A percentile compares a stretch with the other conserved stretches of the same genome.
Evolutionary conservation across 2,329 filamentous ascomycete species (phyloP).

Genomic region (Sordariomycetes sp.): DNA sequence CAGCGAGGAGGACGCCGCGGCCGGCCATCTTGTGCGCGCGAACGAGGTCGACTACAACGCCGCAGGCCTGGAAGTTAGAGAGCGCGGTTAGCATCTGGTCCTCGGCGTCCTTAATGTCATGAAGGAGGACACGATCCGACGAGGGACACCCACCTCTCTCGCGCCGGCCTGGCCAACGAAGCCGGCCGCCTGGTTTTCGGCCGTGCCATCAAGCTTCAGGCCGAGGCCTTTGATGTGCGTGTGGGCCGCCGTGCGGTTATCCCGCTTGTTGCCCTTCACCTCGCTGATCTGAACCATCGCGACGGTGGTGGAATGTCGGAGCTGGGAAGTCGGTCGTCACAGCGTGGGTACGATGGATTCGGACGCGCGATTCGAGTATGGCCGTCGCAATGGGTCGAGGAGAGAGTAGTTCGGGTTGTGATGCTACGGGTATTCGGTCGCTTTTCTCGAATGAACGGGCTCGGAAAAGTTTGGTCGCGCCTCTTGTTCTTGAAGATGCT

Average conservation of each 20-base stretch:
- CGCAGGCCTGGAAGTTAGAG: constrained; percentile 57
- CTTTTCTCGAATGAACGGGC: not conserved
- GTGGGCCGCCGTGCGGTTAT: constrained; percentile 91
- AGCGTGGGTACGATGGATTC: not conserved
- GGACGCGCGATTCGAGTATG: not conserved
- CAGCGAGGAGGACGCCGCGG: constrained; percentile 81
- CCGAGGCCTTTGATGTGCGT: constrained; percentile 96
- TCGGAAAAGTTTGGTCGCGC: not conserved
- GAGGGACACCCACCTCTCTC: constrained; percentile 56
- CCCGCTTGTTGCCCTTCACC: constrained; percentile 86
- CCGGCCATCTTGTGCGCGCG: constrained; percentile 96
- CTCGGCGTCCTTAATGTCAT: not conserved
- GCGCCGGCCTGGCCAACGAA: constrained; percentile 84
- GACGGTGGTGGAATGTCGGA: not conserved
- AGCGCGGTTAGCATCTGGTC: not conserved
- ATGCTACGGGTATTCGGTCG: not conserved
- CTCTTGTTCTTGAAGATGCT: not conserved
- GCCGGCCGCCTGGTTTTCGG: constrained; percentile 65
- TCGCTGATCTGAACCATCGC: constrained; percentile 82
- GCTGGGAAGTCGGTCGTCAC: not conserved
- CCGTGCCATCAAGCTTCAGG: constrained; percentile 70
- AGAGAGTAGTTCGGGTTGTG: not conserved
- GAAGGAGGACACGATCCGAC: not conserved
- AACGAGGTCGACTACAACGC: constrained; percentile 91
- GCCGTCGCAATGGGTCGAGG: not conserved